A percentile compares a stretch with the other conserved stretches of the same genome.
Conservation (phyloP, 352 stramenopile genomes). For the Pythium dissotocum region DNA sequence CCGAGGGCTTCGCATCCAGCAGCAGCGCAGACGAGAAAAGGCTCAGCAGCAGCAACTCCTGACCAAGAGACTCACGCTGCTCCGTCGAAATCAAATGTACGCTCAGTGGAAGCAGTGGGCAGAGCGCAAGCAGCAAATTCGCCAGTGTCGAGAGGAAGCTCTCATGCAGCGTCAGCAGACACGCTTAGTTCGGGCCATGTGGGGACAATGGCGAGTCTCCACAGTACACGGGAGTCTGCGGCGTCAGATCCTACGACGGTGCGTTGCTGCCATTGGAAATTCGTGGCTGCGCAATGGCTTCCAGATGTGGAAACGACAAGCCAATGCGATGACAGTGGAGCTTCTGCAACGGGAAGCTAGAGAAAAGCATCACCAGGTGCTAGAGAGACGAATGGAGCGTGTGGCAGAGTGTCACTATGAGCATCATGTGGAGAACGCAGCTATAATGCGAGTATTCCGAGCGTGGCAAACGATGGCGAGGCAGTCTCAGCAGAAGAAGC, state of each 20-base stretch:
- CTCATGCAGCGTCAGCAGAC: conserved; percentile 37
- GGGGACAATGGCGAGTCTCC: conserved; percentile 26
- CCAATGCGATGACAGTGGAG: not conserved
- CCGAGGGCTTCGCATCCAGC: conserved; percentile 54
- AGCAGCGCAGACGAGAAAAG: conserved; percentile 38
- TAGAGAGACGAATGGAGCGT: conserved; percentile 14
- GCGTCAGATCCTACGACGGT: not conserved
- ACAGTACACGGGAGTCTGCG: not conserved
- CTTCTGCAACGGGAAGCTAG: not conserved
- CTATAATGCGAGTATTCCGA: conserved; percentile 3
- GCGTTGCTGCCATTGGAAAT: not conserved
- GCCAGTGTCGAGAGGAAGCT: conserved; percentile 34
- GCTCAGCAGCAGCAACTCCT: conserved; percentile 32
- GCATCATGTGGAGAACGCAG: not conserved
- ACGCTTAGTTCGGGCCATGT: conserved; percentile 29
- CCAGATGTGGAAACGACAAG: not conserved
- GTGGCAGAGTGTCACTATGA: conserved; percentile 18
- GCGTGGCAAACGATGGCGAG: conserved; percentile 3
- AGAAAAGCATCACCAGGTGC: not conserved
- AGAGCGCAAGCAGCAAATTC: conserved; percentile 14
- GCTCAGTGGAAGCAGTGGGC: conserved; percentile 33
- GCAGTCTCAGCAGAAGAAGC: not conserved
- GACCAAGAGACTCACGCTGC: conserved; percentile 19
- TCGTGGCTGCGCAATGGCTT: conserved; percentile 8
- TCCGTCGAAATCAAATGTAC: conserved; percentile 44